Percentiles rank a stretch among this genome's conserved stretches.
Evolutionary conservation across 257 asterid species (phyloP).

Genomic region (Salvia hispanica): DNA sequence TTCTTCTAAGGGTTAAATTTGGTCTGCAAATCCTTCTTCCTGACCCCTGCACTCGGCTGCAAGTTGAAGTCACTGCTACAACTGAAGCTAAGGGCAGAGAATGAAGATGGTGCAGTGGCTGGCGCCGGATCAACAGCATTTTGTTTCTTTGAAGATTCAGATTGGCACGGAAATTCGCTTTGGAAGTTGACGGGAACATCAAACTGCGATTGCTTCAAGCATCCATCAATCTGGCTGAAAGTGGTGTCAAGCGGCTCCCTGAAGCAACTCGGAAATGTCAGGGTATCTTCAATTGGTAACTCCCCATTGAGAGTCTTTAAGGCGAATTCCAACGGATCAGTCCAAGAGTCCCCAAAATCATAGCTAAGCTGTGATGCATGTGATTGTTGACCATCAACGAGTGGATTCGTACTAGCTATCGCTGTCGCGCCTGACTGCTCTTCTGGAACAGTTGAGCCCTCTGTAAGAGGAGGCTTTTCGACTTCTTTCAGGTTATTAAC

Average conservation of each 20-base stretch:
- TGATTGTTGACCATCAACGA: slow-evolving; percentile 13
- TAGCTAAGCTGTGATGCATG: slow-evolving; percentile 32
- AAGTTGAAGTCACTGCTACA: slow-evolving; percentile 31
- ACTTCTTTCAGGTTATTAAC: not conserved
- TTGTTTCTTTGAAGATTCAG: slow-evolving; percentile 22
- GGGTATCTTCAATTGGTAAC: slow-evolving; percentile 33
- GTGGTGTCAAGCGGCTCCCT: slow-evolving; percentile 12
- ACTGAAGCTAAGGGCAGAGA: slow-evolving; percentile 32
- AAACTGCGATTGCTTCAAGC: slow-evolving; percentile 20
- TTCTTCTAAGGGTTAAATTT: slow-evolving; percentile 42
- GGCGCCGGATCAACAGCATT: slow-evolving; percentile 30
- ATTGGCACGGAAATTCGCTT: slow-evolving; percentile 31
- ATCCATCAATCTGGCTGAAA: slow-evolving; percentile 12
- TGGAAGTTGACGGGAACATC: slow-evolving; percentile 34
- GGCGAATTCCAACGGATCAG: slow-evolving; percentile 46
- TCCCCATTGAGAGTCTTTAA: slow-evolving; percentile 49
- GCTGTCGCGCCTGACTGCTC: not conserved
- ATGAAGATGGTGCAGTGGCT: slow-evolving; percentile 31
- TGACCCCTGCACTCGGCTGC: slow-evolving; percentile 38
- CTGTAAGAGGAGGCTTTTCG: slow-evolving; percentile 14
- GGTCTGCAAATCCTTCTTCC: slow-evolving; percentile 41
- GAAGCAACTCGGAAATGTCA: slow-evolving; percentile 33
- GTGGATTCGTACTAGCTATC: slow-evolving; percentile 13
- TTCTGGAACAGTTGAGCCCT: slow-evolving; percentile 28
- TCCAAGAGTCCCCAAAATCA: slow-evolving; percentile 48